Percentiles rank a stretch among this genome's conserved stretches.
Conservation (phyloP, 164 flowering plant species). For the Annona cherimola region DNA sequence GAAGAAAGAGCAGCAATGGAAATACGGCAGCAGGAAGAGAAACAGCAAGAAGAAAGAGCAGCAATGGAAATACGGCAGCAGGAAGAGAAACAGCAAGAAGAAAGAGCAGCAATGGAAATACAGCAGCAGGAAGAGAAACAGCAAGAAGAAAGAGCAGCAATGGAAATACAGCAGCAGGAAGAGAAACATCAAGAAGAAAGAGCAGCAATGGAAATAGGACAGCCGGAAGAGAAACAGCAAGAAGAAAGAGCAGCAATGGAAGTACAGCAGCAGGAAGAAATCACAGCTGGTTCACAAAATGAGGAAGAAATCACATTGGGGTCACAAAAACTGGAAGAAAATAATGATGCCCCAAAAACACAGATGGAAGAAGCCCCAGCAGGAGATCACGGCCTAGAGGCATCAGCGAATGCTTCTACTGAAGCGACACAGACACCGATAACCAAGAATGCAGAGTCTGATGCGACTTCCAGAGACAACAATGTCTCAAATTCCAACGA, state of each 20-base stretch:
- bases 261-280: too few relatives aligned
- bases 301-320: neutral
- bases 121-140: neutral
- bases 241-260: neutral
- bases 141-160: neutral
- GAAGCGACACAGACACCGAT: constrained; percentile 2
- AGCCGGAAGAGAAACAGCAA: neutral
- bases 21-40: neutral
- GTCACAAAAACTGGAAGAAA: neutral
- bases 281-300: too few relatives aligned
- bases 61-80: neutral
- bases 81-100: neutral
- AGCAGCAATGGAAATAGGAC: neutral
- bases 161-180: neutral
- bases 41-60: neutral
- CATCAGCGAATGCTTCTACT: neutral
- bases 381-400: constrained; percentile 16
- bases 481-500: constrained; percentile 4
- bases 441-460: constrained; percentile 9
- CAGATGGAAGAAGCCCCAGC: constrained; percentile 50
- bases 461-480: constrained; percentile 6
- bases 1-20: neutral
- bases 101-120: neutral
- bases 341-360: neutral
- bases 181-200: too few relatives aligned